Evolutionary conservation across 1,139 yeast species (phyloP).

Genomic region (Zygosaccharomyces sapae): DNA sequence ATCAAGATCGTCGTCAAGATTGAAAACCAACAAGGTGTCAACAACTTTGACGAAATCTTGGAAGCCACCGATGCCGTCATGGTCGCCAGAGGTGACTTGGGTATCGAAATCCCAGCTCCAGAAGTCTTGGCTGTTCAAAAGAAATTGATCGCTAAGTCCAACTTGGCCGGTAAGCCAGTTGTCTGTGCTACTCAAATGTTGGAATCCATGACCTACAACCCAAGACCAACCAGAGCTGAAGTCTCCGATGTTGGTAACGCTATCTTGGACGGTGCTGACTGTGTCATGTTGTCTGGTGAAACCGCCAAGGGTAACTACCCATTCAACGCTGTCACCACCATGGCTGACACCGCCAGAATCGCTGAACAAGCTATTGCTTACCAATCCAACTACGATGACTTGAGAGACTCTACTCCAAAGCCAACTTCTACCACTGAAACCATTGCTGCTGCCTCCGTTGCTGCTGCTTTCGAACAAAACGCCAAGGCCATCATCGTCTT

Average conservation of each 20-base stretch:
- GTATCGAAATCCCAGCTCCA: constrained; percentile 99
- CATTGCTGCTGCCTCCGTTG: constrained; percentile 93
- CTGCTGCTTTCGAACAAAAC: constrained; percentile 92
- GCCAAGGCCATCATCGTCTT: constrained; percentile 96
- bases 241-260: constrained; percentile 99
- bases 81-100: constrained; percentile 99
- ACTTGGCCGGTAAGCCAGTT: constrained; percentile 98
- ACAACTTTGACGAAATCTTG: constrained; percentile 96
- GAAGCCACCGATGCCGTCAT: constrained; percentile 96
- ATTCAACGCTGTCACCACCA: constrained; percentile 93
- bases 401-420: constrained; percentile 77
- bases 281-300: constrained; percentile 99
- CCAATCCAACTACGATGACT: constrained; percentile 79
- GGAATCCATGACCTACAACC: constrained; percentile 99
- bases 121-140: constrained; percentile 98
- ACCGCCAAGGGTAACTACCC: constrained; percentile 99
- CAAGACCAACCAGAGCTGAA: constrained; percentile 99
- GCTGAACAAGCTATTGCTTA: constrained; percentile 98
- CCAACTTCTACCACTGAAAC: constrained; percentile 96
- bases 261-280: constrained; percentile 98
- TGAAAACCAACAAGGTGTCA: constrained; percentile 99
- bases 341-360: constrained; percentile 95
- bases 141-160: constrained; percentile 98
- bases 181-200: constrained; percentile 99
- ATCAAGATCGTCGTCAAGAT: constrained; percentile 95